Evolutionary conservation across 306 rosid genomes (phyloP), one percentile per base, ranked within the genome.

Genomic region (Trifolium subterraneum): DNA sequence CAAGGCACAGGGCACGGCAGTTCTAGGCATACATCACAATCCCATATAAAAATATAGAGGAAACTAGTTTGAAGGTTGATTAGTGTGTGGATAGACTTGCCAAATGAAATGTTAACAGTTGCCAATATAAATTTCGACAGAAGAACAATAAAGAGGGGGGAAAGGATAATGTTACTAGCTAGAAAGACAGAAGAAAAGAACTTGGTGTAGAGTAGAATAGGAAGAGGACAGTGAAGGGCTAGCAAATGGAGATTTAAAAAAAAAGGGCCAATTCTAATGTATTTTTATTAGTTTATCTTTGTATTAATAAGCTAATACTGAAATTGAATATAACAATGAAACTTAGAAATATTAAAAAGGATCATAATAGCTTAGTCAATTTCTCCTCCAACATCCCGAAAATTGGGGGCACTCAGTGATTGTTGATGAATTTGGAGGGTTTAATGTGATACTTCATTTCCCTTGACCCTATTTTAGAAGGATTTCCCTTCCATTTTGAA

Each of bases 371-470:
- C 22, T 36, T 35, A 23, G 42, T 27, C 52, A n/a, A 48, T 64
- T 75, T 52, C 31, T 38, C 41, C 60, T 18, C 61, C 61, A 73
- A 22, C 70, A 47, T 73, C 10, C 31, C 29, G 7, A 42, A 50
- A 50, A 63, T 64, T 20, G 64, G 29, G 33, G 14, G 7, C 25
- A 48, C 64, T 35, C 20, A 22, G 44, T 51, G 19, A 71, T 39
- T 35, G 29, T 35, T 64, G 29, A 64, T 22, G 25, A 74, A 64
- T 36, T 35, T 64, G 79, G 64, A 36, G 62, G 48, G 12, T 73
- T 45, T 7, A 4, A 44, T 18, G 36, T 36, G 61, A 73, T 29
- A 38, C 65, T 11, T 39, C 31, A 16, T 38, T 36, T 54, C 35
- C 47, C 67, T 38, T 64, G 19, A 44, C 59, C 45, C 22, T n/a